These are phyloP conservation scores for Leccinum ochraceum DNA, from an alignment of 768 basidiomycete genomes.

Conservation along the genomic window DNA sequence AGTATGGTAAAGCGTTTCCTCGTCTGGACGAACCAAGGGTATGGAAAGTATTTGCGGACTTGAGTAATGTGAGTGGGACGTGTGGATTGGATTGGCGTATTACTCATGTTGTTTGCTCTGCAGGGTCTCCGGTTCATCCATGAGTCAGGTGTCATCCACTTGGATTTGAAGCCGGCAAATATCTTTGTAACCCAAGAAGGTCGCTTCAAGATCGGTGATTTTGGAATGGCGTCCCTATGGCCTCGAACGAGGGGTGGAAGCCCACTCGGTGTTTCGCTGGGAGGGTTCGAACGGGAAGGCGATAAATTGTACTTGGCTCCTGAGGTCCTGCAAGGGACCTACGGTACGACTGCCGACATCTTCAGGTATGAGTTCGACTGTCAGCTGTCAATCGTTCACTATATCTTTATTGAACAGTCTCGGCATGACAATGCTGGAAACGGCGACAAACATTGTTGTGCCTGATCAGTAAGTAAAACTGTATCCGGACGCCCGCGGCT, in stretches of 20 bases:
- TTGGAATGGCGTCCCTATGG: conserved; percentile 97
- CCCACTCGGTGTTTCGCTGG: conserved; percentile 37
- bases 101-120: conserved; percentile 27
- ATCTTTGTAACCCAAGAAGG: conserved; percentile 88
- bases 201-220: conserved; percentile 95
- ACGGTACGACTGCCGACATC: conserved; percentile 93
- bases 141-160: conserved; percentile 83
- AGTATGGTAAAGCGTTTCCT: conserved; percentile 84
- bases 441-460: conserved; percentile 93
- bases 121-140: conserved; percentile 91
- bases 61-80: conserved; percentile 71
- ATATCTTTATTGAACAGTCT: conserved; percentile 53
- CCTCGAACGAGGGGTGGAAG: conserved; percentile 53
- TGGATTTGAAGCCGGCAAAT: conserved; percentile 97
- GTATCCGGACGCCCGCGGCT: not conserved
- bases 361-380: conserved; percentile 73
- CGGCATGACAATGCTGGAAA: conserved; percentile 95
- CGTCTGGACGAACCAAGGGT: conserved; percentile 87
- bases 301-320: conserved; percentile 97
- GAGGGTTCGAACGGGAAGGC: conserved; percentile 90
- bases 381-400: conserved; percentile 1
- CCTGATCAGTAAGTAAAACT: conserved; percentile 85
- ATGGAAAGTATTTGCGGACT: conserved; percentile 94
- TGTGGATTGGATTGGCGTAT: conserved; percentile 26
- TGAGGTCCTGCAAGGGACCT: conserved; percentile 89